Percentiles rank a stretch among this genome's conserved stretches.
Conservation (phyloP, 1,139 yeast genomes). For the Pichia sp. region DNA sequence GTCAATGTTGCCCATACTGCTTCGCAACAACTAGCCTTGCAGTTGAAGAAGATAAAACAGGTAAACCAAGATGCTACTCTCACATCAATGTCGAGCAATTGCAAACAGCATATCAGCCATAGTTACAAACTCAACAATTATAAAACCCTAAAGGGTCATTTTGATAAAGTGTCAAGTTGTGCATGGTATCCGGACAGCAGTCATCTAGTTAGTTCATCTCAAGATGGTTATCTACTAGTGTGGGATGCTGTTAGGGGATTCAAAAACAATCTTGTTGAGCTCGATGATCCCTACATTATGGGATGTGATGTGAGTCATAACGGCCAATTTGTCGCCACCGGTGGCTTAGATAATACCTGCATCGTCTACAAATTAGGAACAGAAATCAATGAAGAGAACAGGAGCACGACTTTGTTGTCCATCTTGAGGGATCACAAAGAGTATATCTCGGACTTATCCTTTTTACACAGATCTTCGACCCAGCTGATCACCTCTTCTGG, state of each 20-base stretch:
- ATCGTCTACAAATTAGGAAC: slow-evolving; percentile 51
- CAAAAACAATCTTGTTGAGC: slow-evolving; percentile 64
- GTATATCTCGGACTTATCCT: slow-evolving; percentile 73
- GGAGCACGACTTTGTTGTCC: slow-evolving; percentile 38
- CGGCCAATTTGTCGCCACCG: slow-evolving; percentile 66
- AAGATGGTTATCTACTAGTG: slow-evolving; percentile 78
- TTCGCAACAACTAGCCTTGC: slow-evolving; percentile 25
- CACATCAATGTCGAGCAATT: slow-evolving; percentile 25
- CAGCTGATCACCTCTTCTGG: slow-evolving; percentile 73
- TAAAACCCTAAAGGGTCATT: slow-evolving; percentile 62
- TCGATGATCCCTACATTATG: slow-evolving; percentile 76
- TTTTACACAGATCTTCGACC: slow-evolving; percentile 45
- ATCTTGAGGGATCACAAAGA: slow-evolving; percentile 78
- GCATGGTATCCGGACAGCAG: slow-evolving; percentile 65
- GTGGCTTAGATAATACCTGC: slow-evolving; percentile 78
- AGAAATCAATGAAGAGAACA: slow-evolving; percentile 14
- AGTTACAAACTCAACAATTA: slow-evolving; percentile 32
- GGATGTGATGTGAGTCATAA: slow-evolving; percentile 71
- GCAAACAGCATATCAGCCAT: slow-evolving; percentile 26
- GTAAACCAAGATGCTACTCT: slow-evolving; percentile 29
- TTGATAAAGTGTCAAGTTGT: slow-evolving; percentile 65
- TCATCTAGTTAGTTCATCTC: slow-evolving; percentile 67
- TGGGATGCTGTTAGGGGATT: slow-evolving; percentile 80
- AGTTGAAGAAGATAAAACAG: slow-evolving; percentile 27
- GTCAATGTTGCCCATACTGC: slow-evolving; percentile 27